phyloP scores from a whole-genome alignment of 2,329 filamentous ascomycete genomes.

The Diaporthe australafricana region DNA sequence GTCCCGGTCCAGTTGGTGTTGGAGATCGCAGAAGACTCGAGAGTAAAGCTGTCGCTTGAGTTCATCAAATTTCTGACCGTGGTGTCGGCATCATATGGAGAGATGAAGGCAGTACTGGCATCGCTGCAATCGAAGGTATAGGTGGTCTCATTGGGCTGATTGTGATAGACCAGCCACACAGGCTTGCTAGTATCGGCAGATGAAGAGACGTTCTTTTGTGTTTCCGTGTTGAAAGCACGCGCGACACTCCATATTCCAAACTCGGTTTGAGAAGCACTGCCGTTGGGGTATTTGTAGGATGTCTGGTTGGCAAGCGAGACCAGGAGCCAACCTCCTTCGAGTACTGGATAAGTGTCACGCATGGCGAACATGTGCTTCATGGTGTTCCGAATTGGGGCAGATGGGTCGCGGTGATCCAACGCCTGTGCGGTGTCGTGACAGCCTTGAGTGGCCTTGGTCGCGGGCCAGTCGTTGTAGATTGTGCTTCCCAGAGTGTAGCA shows the following conservation, averaged over 20 bases:
- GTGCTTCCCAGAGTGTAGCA: conserved; percentile 67
- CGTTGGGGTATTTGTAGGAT: conserved; percentile 57
- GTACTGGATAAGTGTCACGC: conserved; percentile 64
- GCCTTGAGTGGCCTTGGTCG: conserved; percentile 61
- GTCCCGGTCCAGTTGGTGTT: conserved; percentile 36
- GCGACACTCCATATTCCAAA: conserved; percentile 69
- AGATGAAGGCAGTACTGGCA: conserved; percentile 60
- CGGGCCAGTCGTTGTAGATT: conserved; percentile 67
- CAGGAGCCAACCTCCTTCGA: conserved; percentile 70
- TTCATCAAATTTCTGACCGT: conserved; percentile 70
- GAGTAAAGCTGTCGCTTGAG: conserved; percentile 52
- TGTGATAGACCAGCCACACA: conserved; percentile 61
- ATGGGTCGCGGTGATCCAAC: conserved; percentile 72
- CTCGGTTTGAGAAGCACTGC: conserved; percentile 51
- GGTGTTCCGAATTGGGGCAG: conserved; percentile 70
- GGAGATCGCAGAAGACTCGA: conserved; percentile 57
- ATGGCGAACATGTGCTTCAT: conserved; percentile 72
- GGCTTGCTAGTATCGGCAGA: conserved; percentile 53
- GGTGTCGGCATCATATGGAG: conserved; percentile 65
- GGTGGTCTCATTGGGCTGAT: conserved; percentile 59
- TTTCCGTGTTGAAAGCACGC: conserved; percentile 59
- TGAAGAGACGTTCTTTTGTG: conserved; percentile 63
- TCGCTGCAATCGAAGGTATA: conserved; percentile 57
- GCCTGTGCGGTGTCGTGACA: conserved; percentile 66
- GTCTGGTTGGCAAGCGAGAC: conserved; percentile 69